Evolutionary conservation across 2,329 filamentous ascomycete species (phyloP), one percentile per base, ranked within the genome.

Genomic region (Gaeumannomyces sp.): DNA sequence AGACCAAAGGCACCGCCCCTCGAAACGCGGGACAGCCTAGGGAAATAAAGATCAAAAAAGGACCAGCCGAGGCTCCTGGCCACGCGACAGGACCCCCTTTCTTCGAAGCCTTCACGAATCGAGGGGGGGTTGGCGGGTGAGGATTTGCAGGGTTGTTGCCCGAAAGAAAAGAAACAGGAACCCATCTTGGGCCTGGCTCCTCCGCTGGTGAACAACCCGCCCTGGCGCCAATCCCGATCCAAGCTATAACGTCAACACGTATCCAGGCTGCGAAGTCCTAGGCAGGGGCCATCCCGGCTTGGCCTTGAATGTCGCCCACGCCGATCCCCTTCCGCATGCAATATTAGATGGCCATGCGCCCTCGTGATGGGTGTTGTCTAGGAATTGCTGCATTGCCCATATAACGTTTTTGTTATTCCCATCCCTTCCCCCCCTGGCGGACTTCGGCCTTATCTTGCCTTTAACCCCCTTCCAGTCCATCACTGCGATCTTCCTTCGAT

Each of bases 131-230:
- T n/a, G 45, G 45, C 22, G 22, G 45, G 45, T n/a, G 45, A n/a
- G 45, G 3, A 10, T 53, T 11, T 25, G 45, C 45, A 53, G 22
- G 45, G 45, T 53, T 53, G 45, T 53, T 22, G 45, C 45, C 45
- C 45, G 45, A 53, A 53, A 53, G 45, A 53, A 53, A 53, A 53
- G 45, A 53, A 50, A 53, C 45, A 53, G 45, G 45, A 50, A 50
- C 22, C 45, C 45, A 45, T 45, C 33, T 35, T 35, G 33, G 33
- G 33, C 33, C 33, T 35, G 33, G 33, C 33, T 35, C 33, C 33
- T 35, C 38, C 38, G 38, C 38, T 22, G 38, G 38, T 45, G 38
- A 22, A 14, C 38, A 16, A 53, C 7, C 45, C 45, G 45, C 45
- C 45, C 45, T 22, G 7, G 45, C 45, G 8, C 45, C 45, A 53